Percentiles rank a stretch among this genome's conserved stretches.
Evolutionary conservation across 495 filamentous ascomycete species (phyloP).

Genomic region (Elasticomyces elasticus): DNA sequence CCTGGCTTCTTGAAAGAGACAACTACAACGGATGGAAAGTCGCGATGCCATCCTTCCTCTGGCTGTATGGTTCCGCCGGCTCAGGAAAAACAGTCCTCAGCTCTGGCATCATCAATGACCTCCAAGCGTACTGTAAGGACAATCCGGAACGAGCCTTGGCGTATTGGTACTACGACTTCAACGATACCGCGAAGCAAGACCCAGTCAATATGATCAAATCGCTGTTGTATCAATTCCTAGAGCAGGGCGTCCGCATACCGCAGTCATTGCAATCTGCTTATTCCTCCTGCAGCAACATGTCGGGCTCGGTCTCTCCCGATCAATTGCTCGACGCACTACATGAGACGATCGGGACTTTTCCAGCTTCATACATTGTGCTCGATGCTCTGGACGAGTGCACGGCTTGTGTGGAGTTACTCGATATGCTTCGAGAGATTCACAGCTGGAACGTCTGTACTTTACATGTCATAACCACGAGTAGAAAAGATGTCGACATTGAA

Average conservation of each 20-base stretch:
- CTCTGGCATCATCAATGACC: neutral
- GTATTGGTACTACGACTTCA: neutral
- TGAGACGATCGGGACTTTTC: neutral
- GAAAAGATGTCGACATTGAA: neutral
- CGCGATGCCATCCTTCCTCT: neutral
- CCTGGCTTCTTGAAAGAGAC: neutral
- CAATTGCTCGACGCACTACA: neutral
- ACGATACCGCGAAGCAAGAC: neutral
- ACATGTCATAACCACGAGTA: neutral
- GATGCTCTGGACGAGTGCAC: neutral
- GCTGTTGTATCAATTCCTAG: neutral
- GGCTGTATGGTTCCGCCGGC: neutral
- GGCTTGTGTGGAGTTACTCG: neutral
- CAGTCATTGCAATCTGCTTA: neutral
- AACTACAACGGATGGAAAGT: neutral
- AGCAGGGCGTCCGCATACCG: neutral
- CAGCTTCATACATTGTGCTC: neutral
- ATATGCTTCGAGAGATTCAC: neutral
- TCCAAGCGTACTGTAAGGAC: neutral
- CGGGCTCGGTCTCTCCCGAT: neutral
- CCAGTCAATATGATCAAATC: neutral
- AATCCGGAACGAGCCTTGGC: neutral
- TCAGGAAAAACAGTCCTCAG: neutral
- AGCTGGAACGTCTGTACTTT: neutral
- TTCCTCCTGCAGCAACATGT: neutral